phyloP scores from a whole-genome alignment of 2,329 filamentous ascomycete genomes.

The Aspergillus pseudoglaucus region DNA sequence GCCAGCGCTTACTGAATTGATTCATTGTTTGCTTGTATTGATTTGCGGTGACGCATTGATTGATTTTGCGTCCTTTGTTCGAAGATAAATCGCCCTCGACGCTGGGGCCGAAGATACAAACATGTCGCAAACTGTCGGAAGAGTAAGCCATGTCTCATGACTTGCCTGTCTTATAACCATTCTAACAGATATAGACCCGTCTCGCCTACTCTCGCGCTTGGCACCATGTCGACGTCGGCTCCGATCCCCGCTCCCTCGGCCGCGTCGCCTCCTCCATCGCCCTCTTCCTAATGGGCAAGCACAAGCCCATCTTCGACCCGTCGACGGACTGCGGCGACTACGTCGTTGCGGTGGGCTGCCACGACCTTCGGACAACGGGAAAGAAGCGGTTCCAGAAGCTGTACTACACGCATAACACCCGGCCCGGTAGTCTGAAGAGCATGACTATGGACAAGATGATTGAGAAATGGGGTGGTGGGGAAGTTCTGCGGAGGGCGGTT shows the following conservation, averaged over 20 bases:
- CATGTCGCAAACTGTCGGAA: conserved; percentile 43
- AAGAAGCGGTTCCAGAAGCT: conserved; percentile 90
- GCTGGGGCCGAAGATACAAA: conserved; percentile 5
- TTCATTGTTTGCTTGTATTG: no score
- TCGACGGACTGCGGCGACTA: conserved; percentile 99
- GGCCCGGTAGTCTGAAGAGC: conserved; percentile 75
- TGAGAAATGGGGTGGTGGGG: conserved; percentile 85
- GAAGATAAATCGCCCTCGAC: background rate
- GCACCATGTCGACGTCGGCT: conserved; percentile 75
- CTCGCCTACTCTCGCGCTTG: conserved; percentile 94
- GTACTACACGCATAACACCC: conserved; percentile 91
- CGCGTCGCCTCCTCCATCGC: conserved; percentile 85
- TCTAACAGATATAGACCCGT: conserved; percentile 59
- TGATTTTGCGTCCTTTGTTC: background rate
- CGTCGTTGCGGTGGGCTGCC: conserved; percentile 87
- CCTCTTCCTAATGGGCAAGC: conserved; percentile 88
- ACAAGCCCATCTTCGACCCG: conserved; percentile 96
- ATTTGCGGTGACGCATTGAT: background rate
- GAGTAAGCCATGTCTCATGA: conserved; percentile 22
- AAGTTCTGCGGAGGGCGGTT: conserved; percentile 86
- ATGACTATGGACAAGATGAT: conserved; percentile 95
- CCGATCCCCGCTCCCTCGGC: conserved; percentile 72
- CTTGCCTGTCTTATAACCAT: background rate
- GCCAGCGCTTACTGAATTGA: no score
- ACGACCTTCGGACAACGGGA: conserved; percentile 78